Evolutionary conservation across 306 rosid species (phyloP).

Genomic region (Oxytropis ochrocephala): DNA sequence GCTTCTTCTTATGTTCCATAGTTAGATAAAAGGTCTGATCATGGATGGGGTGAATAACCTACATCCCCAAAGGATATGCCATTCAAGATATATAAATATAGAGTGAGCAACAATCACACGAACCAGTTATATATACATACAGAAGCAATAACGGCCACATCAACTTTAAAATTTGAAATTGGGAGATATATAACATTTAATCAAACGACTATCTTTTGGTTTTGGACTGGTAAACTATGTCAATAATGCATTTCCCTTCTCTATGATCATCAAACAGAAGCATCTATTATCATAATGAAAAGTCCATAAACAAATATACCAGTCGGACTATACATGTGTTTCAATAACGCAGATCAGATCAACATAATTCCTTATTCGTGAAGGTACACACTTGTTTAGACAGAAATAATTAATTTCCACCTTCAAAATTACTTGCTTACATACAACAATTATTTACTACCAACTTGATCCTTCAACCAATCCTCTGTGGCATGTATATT

Average conservation of each 20-base stretch:
- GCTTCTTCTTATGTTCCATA: slow-evolving; percentile 58
- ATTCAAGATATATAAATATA: background rate
- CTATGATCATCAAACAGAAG: no score
- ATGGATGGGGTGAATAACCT: slow-evolving; percentile 74
- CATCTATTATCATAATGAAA: background rate
- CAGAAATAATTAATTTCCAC: background rate
- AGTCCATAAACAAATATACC: no score
- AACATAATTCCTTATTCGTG: background rate
- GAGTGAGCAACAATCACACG: background rate
- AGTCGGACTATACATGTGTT: background rate
- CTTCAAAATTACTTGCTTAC: background rate
- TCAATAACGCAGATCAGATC: background rate
- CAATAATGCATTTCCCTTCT: background rate
- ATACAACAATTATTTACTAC: background rate
- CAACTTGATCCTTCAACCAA: background rate
- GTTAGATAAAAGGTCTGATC: slow-evolving; percentile 72
- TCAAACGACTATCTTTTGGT: background rate
- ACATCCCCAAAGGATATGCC: background rate
- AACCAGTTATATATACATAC: background rate
- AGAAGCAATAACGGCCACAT: background rate
- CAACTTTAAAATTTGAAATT: background rate
- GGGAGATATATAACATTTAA: background rate
- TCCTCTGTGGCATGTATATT: background rate
- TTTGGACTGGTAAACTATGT: background rate
- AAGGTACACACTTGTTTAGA: background rate